phyloP scores from a whole-genome alignment of 305 asterid genomes.

The Fraxinus dipetala region DNA sequence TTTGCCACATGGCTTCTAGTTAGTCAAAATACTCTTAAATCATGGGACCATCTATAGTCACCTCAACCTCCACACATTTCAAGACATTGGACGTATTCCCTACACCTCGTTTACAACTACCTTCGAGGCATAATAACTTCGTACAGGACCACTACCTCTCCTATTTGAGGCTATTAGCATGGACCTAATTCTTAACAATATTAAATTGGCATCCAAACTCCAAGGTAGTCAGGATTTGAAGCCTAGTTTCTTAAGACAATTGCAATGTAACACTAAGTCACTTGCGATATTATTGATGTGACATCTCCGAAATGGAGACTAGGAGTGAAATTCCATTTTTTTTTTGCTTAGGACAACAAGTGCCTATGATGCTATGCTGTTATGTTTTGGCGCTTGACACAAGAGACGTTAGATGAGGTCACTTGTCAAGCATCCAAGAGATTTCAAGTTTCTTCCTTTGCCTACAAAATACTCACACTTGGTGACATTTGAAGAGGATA shows the following conservation, averaged over 20 bases:
- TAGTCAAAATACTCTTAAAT: too few species aligned
- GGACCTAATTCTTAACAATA: background rate
- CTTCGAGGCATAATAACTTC: background rate
- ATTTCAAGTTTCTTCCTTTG: background rate
- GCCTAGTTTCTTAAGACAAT: too few species aligned
- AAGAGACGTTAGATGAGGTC: background rate
- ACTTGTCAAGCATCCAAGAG: background rate
- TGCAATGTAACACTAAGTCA: too few species aligned
- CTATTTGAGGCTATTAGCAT: background rate
- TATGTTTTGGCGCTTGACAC: background rate
- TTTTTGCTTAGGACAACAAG: background rate
- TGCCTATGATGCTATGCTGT: background rate
- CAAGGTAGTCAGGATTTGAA: too few species aligned
- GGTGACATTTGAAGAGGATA: too few species aligned
- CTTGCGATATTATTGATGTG: background rate
- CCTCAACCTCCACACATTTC: too few species aligned
- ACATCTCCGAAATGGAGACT: background rate
- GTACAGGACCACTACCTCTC: too few species aligned
- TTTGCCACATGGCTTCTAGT: too few species aligned
- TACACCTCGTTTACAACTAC: background rate
- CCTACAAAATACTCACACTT: too few species aligned
- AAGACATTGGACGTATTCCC: background rate
- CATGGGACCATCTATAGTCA: too few species aligned
- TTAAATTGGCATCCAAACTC: background rate
- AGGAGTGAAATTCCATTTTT: background rate